Percentiles rank a stretch among this genome's conserved stretches.
Evolutionary conservation across 1,139 yeast species (phyloP).

Genomic region (Pichia cactophila): DNA sequence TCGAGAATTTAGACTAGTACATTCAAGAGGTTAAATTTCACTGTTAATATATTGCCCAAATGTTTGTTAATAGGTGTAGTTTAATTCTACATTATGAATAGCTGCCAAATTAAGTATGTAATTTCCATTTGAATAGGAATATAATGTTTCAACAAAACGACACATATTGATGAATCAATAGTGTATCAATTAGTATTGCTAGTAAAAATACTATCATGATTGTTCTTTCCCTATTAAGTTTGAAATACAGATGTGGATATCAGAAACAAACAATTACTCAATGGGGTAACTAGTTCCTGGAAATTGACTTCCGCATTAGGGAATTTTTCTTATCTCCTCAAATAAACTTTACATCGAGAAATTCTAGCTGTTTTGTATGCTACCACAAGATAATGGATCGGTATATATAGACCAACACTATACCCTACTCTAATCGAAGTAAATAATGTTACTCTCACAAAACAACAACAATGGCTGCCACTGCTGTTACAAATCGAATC

Average conservation of each 20-base stretch:
- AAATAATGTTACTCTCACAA: neutral
- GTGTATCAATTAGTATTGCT: no score
- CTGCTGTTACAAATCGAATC: constrained; percentile 17
- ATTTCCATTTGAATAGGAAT: no score
- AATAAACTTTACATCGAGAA: neutral
- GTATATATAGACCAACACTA: no score
- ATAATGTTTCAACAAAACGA: no score
- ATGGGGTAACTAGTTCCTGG: neutral
- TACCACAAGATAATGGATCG: neutral
- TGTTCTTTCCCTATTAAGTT: neutral
- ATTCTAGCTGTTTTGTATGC: neutral
- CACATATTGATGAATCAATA: no score
- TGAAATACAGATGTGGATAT: neutral
- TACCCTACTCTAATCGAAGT: no score
- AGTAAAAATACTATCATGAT: neutral
- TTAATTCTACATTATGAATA: no score
- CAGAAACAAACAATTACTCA: neutral
- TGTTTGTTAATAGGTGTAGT: no score
- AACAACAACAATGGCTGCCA: constrained; percentile 8
- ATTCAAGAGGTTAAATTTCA: no score
- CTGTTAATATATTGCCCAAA: no score
- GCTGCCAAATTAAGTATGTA: no score
- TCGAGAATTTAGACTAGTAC: no score
- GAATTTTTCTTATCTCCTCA: neutral
- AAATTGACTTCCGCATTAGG: neutral